Evolutionary conservation across 352 stramenopile genomes (phyloP).

Genomic region (Phytophthora multivora): DNA sequence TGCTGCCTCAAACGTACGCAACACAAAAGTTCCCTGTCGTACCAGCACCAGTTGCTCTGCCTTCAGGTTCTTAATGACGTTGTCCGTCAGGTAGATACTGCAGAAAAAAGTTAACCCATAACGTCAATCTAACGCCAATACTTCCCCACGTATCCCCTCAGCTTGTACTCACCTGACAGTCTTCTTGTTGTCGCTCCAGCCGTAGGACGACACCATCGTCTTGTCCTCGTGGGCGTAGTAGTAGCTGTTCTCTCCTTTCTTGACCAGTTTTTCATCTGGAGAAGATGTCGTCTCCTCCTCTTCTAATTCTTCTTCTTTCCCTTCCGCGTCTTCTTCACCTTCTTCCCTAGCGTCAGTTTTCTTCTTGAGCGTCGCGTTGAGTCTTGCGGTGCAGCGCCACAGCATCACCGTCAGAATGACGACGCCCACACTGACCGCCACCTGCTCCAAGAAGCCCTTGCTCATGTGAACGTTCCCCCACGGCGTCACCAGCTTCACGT

Average conservation of each 20-base stretch:
- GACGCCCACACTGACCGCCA: conserved; percentile 36
- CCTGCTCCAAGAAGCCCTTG: conserved; percentile 50
- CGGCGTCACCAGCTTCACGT: conserved; percentile 77
- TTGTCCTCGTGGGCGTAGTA: conserved; percentile 76
- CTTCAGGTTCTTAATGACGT: conserved; percentile 52
- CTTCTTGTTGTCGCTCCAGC: conserved; percentile 78
- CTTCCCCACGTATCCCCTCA: background rate
- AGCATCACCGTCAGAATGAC: conserved; percentile 46
- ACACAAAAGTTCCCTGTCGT: conserved; percentile 5
- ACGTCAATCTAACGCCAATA: background rate
- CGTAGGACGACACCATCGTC: conserved; percentile 73
- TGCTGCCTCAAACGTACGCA: background rate
- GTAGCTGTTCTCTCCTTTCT: conserved; percentile 85
- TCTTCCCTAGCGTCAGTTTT: conserved; percentile 12
- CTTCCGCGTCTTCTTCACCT: conserved; percentile 9
- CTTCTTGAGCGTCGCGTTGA: conserved; percentile 44
- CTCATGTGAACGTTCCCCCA: conserved; percentile 67
- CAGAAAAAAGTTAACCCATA: background rate
- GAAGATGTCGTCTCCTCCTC: conserved; percentile 38
- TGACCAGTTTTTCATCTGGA: conserved; percentile 67
- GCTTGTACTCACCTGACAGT: conserved; percentile 50
- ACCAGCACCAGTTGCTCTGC: conserved; percentile 73
- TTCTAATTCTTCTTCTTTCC: conserved; percentile 13
- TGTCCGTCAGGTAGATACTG: conserved; percentile 84
- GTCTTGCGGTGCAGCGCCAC: conserved; percentile 36